Conservation (phyloP, 176 grass and related monocot genomes). For the Tuctoria greenei region DNA sequence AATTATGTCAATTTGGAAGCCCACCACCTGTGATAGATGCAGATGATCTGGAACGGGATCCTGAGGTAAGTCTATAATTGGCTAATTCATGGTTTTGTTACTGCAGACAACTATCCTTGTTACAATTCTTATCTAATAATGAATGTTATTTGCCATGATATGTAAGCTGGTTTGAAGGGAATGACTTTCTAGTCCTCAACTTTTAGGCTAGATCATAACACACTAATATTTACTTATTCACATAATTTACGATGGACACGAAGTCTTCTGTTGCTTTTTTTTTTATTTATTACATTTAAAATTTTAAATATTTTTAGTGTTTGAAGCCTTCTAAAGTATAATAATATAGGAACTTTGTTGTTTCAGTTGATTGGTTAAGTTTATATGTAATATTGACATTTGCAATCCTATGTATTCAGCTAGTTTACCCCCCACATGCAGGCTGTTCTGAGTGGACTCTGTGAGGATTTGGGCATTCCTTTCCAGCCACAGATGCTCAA, state of each 20-base stretch:
- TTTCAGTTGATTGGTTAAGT: constrained; percentile 5
- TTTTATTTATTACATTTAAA: constrained; percentile 12
- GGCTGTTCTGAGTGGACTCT: constrained; percentile 77
- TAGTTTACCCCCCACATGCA: constrained; percentile 38
- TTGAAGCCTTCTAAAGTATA: background rate
- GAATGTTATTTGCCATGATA: background rate
- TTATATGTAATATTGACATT: background rate
- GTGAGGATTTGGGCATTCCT: constrained; percentile 77
- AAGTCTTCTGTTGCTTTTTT: constrained; percentile 3
- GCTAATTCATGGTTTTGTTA: constrained; percentile 14
- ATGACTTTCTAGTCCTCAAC: constrained; percentile 7
- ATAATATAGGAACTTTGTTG: constrained; percentile 1
- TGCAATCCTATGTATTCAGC: constrained; percentile 1
- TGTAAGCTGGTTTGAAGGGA: constrained; percentile 20
- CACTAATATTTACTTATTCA: background rate
- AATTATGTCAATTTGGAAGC: constrained; percentile 71
- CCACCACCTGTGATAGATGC: constrained; percentile 89
- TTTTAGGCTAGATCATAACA: constrained; percentile 18
- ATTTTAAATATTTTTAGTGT: background rate
- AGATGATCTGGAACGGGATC: constrained; percentile 76
- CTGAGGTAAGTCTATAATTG: constrained; percentile 59
- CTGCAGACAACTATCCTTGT: background rate
- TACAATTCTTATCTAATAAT: constrained; percentile 4
- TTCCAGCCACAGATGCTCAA: constrained; percentile 88
- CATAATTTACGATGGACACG: background rate